Base-by-base conservation (phyloP, 2,329 filamentous ascomycete genomes). In the Balansia obtecta region DNA sequence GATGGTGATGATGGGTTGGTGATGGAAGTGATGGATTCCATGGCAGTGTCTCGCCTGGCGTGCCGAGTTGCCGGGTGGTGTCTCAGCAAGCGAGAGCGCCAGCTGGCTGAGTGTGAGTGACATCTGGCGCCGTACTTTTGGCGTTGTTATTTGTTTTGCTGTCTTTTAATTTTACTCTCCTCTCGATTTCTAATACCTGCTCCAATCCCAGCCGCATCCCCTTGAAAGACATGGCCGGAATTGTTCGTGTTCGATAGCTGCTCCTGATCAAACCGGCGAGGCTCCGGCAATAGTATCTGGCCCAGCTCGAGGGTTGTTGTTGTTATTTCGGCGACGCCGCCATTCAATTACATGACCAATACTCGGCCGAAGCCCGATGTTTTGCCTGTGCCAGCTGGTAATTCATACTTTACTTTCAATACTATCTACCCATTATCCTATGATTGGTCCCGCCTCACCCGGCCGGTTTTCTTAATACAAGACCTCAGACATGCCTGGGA, bases 51-150 rank as follows among this genome's bases (percentile, higher is more conserved):
- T 37, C 34, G 38, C 11, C 45, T 22, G n/a, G 16, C 46, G 32
- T 49, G 47, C 47, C 47, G 47, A 43, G 20, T 49, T 49, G 13
- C 47, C 47, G 47, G 37, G 30, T 49, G 47, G 32, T 32, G 47
- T 49, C 32, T 30, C 40, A 49, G 39, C n/a, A 20, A 6, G 32
- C 40, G 15, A 22, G 18, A 43, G 32, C 39, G 22, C 33, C 43
- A 45, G 27, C n/a, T 32, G 16, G n/a, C n/a, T n/a, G n/a, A n/a
- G n/a, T n/a, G n/a, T n/a, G n/a, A n/a, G n/a, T n/a, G n/a, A n/a
- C n/a, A n/a, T n/a, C n/a, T n/a, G n/a, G n/a, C n/a, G n/a, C n/a
- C n/a, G n/a, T n/a, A n/a, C n/a, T n/a, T n/a, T n/a, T n/a, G n/a
- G n/a, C n/a, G n/a, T n/a, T n/a, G n/a, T n/a, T n/a, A n/a, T n/a